A percentile compares a stretch with the other conserved stretches of the same genome.
These are phyloP conservation scores for Pythium guiyangense DNA, from an alignment of 352 stramenopile species.

Conservation along the genomic window DNA sequence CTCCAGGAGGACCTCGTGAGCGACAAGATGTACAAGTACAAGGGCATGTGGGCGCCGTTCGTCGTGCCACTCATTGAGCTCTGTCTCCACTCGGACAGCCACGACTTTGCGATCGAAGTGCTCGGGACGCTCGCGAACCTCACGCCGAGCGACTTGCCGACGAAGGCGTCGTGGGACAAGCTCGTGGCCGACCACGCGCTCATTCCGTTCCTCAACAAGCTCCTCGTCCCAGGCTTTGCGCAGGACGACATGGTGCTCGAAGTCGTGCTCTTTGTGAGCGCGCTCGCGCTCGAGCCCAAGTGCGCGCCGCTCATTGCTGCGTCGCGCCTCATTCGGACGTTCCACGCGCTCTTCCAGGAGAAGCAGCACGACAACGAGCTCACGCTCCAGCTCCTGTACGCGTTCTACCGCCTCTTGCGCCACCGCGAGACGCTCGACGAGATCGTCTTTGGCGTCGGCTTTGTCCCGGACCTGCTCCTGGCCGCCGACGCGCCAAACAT, in stretches of 20 bases:
- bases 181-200: conserved; percentile 85
- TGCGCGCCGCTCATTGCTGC: conserved; percentile 70
- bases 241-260: conserved; percentile 91
- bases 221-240: conserved; percentile 91
- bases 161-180: conserved; percentile 87
- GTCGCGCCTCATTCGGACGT: conserved; percentile 67
- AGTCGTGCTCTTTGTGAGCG: conserved; percentile 83
- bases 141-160: conserved; percentile 87
- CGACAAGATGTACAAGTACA: conserved; percentile 89
- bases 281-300: conserved; percentile 79
- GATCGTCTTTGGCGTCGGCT: conserved; percentile 64
- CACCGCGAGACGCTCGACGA: conserved; percentile 78
- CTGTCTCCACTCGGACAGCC: conserved; percentile 82
- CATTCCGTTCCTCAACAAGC: conserved; percentile 87
- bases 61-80: conserved; percentile 87
- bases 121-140: conserved; percentile 92
- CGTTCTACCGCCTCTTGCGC: conserved; percentile 74
- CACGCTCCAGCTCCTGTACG: conserved; percentile 75
- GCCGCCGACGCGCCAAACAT: conserved; percentile 74
- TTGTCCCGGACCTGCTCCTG: conserved; percentile 75
- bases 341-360: conserved; percentile 81
- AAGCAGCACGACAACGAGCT: conserved; percentile 87
- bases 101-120: conserved; percentile 93
- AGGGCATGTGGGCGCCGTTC: conserved; percentile 90
- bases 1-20: conserved; percentile 85